Evolutionary conservation across 2,329 filamentous ascomycete genomes (phyloP), one percentile per base, ranked within the genome.

Genomic region (Thelonectria rubi): DNA sequence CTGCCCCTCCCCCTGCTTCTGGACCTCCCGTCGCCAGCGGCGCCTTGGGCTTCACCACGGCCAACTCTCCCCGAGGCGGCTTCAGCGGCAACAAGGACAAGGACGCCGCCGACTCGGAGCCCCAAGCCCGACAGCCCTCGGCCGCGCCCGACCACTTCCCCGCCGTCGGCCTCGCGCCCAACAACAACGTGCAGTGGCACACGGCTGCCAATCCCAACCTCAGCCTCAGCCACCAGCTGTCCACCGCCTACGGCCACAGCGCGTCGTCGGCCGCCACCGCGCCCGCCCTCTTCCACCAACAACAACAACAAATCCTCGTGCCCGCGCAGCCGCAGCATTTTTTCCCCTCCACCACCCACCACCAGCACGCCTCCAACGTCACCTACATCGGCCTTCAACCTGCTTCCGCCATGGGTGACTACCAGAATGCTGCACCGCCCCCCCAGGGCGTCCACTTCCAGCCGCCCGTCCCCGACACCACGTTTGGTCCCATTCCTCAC

Each of bases 381-480:
- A 74, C 74, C 57, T 75, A 72, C 52, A 72, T 75, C 61, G 67
- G 68, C 37, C 43, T 68, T 21, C 66, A 72, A 17, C 60, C 47
- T 60, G 59, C 40, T 18, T 63, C 67, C 64, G 79, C 78, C 49
- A 72, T 58, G 77, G 76, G 75, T 55, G 76, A 77, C 60, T 83
- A 84, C 66, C 75, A 76, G 63, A 80, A 80, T 65, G 64, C 75
- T n/a, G 71, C 67, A n/a, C 81, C 53, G 21, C 54, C 78, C 65
- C 77, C 79, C 43, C 73, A 70, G 49, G 82, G 82, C 55, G 72
- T 83, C 51, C 81, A 85, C 72, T 88, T 84, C 68, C 83, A 88
- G 69, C 86, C 86, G 1, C 85, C 83, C 26, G 84, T 86, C 15
- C 84, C 85, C 3, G 84, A 86, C 66, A 86, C 85, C 15, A 83